Base-by-base conservation (phyloP, 768 basidiomycete species). In the Mycena floridula region DNA sequence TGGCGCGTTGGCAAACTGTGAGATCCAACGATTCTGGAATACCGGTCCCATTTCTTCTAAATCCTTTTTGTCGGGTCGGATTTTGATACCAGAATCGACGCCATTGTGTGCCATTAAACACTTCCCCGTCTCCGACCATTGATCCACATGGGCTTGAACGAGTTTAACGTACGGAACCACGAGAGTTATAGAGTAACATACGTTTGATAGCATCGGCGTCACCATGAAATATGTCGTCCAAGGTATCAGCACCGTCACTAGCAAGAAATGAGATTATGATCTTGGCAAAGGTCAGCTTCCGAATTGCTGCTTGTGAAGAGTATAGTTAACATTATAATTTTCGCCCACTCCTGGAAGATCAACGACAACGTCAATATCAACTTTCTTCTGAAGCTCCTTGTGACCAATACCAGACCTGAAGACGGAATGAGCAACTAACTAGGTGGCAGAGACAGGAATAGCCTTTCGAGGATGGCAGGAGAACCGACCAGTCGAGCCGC, bases 311-410 rank as follows among this genome's bases (percentile, higher is more conserved):
- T n/a, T n/a, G n/a, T n/a, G n/a, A n/a, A n/a, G n/a, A n/a, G n/a
- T n/a, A n/a, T n/a, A n/a, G n/a, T n/a, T 42, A 74, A 77, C 79
- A 50, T 72, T 68, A 42, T 76, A 79, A 50, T 87, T 76, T 55
- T 84, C 81, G 8, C 89, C 88, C 0, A 93, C 88, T 15, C 82
- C 82, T 1, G 85, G 84, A 12, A 89, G 73, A 43, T 86, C 77
- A 13, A 85, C 69, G 22, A 77, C 41, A 46, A 69, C 64, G 5
- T 61, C 51, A 25, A 90, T 72, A 9, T 66, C 68, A 42, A 74
- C 62, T 25, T 61, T 62, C 32, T 71, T 54, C 30, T 88, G 63
- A 30, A 82, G 50, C 0, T 61, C 55, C 2, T 57, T 52, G 1
- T 73, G 67, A 3, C 89, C 89, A 43, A 93, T 82, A 5, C 89